A percentile compares a stretch with the other conserved stretches of the same genome.
Conservation (phyloP, 2,329 filamentous ascomycete genomes). For the Venturia oleaginea region DNA sequence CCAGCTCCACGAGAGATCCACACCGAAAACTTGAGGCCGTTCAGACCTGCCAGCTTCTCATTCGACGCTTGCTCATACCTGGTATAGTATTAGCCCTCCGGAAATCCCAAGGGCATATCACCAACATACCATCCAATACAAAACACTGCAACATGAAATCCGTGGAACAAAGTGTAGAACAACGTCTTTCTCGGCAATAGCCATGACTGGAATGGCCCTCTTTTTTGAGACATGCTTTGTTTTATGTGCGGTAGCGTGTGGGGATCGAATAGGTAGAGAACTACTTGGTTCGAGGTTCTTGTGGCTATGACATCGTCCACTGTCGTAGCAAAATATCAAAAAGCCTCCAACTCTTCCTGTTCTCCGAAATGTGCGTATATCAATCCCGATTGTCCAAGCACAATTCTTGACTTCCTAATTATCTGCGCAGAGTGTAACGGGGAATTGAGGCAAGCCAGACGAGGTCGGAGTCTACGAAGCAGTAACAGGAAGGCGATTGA, state of each 20-base stretch:
- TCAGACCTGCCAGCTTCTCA: slow-evolving; percentile 62
- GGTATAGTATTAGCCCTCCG: background rate
- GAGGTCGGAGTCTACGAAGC: background rate
- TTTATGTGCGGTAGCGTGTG: background rate
- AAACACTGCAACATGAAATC: slow-evolving; percentile 69
- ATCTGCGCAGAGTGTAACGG: background rate
- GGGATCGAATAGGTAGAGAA: background rate
- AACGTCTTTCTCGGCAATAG: slow-evolving; percentile 61
- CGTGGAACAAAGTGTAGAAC: slow-evolving; percentile 78
- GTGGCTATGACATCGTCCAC: background rate
- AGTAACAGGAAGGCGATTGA: background rate
- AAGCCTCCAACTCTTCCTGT: background rate
- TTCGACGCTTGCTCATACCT: slow-evolving; percentile 75
- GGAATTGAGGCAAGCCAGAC: background rate
- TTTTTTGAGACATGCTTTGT: background rate
- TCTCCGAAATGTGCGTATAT: background rate
- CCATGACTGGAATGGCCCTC: slow-evolving; percentile 28
- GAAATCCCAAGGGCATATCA: background rate
- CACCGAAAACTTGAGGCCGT: slow-evolving; percentile 76
- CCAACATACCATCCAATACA: slow-evolving; percentile 68
- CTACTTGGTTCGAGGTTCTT: background rate
- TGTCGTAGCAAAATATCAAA: background rate
- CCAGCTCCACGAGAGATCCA: slow-evolving; percentile 95
- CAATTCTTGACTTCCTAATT: background rate
- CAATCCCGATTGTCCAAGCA: background rate